Base-by-base conservation (phyloP, 106 monocot genomes). In the Hemerocallis citrina region DNA sequence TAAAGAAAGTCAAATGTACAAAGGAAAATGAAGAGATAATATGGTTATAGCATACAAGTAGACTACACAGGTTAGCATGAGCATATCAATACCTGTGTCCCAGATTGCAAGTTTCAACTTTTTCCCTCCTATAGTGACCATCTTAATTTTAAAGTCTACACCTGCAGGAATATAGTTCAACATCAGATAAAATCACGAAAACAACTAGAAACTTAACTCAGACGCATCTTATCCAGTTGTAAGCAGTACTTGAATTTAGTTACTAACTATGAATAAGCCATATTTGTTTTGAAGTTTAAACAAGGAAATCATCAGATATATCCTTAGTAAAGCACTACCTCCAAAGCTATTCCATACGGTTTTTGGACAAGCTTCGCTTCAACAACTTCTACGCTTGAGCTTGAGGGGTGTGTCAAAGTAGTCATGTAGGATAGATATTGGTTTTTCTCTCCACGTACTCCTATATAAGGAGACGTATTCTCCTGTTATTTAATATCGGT, bases 51-150 rank as follows among this genome's bases (percentile, higher is more conserved):
- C n/a, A n/a, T 56, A 21, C 7, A 51, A 15, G 3, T 34, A 59
- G 11, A 41, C 41, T 25, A 11, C 38, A 40, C 5, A 9, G 4
- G 23, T 3, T 0, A 60, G 2, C 27, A 41, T 9, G 28, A 44
- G 49, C 13, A 59, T 14, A 43, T 38, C 1, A 21, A 29, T 30
- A 86, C 85, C 85, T 75, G 85, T 86, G 52, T 86, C 85, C 85
- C 85, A 86, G n/a, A 86, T 72, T 49, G 85, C 81, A 64, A 86
- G 85, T 60, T 86, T 86, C 64, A 86, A 52, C 48, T 51, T 86
- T 72, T 86, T 86, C 44, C 77, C 85, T 48, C 81, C 85, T 24
- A 81, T 57, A 0, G 49, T 75, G 12, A 81, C 81, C 67, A 75
- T 74, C 61, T 86, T 86, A 4, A 86, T 62, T 72, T 86, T 86